phyloP scores from a whole-genome alignment of 176 grass and related monocot genomes.

The Juncus inflexus region DNA sequence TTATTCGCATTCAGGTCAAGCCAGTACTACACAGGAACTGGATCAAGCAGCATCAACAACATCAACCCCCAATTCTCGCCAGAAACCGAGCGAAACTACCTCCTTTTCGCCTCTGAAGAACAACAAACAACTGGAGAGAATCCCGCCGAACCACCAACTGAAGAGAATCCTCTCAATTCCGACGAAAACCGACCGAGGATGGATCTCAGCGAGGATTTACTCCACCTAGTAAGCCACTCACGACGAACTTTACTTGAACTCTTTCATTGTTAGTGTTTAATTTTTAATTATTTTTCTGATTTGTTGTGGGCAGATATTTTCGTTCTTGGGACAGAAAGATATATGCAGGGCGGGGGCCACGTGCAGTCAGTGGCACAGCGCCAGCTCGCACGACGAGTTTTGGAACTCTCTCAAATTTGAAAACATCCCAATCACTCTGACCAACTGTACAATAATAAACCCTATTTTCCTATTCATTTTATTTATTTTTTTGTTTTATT shows the following conservation, averaged over 20 bases:
- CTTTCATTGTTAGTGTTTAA: no score
- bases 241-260: no score
- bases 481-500: constrained; percentile 4
- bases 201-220: constrained; percentile 94
- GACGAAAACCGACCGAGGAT: constrained; percentile 64
- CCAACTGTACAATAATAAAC: constrained; percentile 52
- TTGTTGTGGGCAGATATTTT: constrained; percentile 66
- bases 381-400: constrained; percentile 79
- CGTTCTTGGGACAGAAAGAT: constrained; percentile 87
- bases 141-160: constrained; percentile 14
- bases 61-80: constrained; percentile 22
- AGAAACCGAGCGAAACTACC: constrained; percentile 44
- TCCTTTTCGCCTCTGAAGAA: constrained; percentile 43
- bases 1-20: no score
- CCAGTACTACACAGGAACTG: constrained; percentile 27
- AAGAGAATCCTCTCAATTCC: constrained; percentile 21
- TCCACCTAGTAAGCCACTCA: constrained; percentile 59
- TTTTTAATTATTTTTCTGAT: constrained; percentile 19
- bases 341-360: constrained; percentile 79
- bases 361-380: constrained; percentile 75
- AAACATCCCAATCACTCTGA: constrained; percentile 60
- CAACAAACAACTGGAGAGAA: constrained; percentile 2
- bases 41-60: constrained; percentile 18
- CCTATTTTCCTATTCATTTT: constrained; percentile 16
- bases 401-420: constrained; percentile 88